Evolutionary conservation across 2,329 filamentous ascomycete genomes (phyloP).

Genomic region (Cercospora sp.): DNA sequence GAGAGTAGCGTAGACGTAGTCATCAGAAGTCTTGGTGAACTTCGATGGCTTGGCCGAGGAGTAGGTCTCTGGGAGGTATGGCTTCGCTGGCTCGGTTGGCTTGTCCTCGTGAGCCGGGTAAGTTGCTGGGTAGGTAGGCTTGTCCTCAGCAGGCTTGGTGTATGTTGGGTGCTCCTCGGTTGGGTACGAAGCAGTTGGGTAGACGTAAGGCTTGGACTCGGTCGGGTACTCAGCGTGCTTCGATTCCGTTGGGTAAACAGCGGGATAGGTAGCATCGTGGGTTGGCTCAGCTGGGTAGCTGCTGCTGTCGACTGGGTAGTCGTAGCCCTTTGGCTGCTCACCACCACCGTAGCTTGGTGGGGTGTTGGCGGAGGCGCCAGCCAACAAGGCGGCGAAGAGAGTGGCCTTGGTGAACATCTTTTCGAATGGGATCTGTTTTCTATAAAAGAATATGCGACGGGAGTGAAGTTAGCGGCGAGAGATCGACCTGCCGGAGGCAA

Average conservation of each 20-base stretch:
- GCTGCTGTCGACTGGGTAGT: neutral
- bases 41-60: slow-evolving; percentile 10
- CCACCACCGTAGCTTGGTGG: slow-evolving; percentile 4
- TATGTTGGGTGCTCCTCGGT: neutral
- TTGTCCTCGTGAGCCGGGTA: slow-evolving; percentile 8
- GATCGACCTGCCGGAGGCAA: slow-evolving; percentile 31
- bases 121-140: slow-evolving; percentile 5
- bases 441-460: slow-evolving; percentile 12
- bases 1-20: slow-evolving; percentile 29
- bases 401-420: slow-evolving; percentile 36
- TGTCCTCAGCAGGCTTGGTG: neutral
- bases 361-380: slow-evolving; percentile 30
- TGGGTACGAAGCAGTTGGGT: neutral
- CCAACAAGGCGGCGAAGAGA: slow-evolving; percentile 35
- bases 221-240: neutral
- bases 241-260: slow-evolving; percentile 2
- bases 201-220: neutral
- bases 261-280: neutral
- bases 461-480: slow-evolving; percentile 20
- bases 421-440: slow-evolving; percentile 23
- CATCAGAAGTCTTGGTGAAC: slow-evolving; percentile 15
- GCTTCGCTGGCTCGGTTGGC: neutral
- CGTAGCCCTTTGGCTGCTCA: neutral
- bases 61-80: slow-evolving; percentile 13
- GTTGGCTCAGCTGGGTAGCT: neutral